Evolutionary conservation across 306 rosid genomes (phyloP), one percentile per base, ranked within the genome.

Genomic region (Cicer bijugum): DNA sequence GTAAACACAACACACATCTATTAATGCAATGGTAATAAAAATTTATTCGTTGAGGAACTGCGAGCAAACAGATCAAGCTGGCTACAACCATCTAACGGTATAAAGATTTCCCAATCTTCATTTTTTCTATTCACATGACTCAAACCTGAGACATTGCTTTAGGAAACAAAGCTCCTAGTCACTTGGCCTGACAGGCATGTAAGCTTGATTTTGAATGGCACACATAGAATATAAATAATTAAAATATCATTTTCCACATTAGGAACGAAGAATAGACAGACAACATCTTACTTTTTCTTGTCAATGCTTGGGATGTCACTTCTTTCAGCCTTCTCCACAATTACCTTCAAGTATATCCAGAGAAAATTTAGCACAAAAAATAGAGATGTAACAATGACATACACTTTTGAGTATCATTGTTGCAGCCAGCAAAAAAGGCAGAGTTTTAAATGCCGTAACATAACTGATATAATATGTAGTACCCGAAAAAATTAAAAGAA

Each of bases 321-420:
- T 81, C 88, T 88, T 80, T 92, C 97, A 7, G 89, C 93, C 85
- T 86, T 92, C 84, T 92, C 97, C 82, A 92, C 97, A 58, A 92
- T 89, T 78, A 89, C 97, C 97, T 92, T 66, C 50, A 85, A 76
- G 20, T 58, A 86, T 40, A 77, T 62, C 37, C 58, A 80, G 61
- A 69, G 69, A 53, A 43, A 68, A 78, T 59, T 69, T 19, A 79
- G 77, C 14, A 71, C 28, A 39, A 62, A 55, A 80, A 48, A 39
- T 52, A 60, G 16, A 51, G 37, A 78, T 61, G 50, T 52, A 72
- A 12, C 73, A 60, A 19, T 14, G 44, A 43, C 1, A 17, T 58
- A 47, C 40, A 74, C 60, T 71, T 71, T 14, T 17, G 57, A 33
- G 74, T 58, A 62, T 69, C 61, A 43, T 16, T 38, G n/a, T 40